Evolutionary conservation across 1,284 basidiomycete genomes (phyloP).

Genomic region (Porodaedalea pini): DNA sequence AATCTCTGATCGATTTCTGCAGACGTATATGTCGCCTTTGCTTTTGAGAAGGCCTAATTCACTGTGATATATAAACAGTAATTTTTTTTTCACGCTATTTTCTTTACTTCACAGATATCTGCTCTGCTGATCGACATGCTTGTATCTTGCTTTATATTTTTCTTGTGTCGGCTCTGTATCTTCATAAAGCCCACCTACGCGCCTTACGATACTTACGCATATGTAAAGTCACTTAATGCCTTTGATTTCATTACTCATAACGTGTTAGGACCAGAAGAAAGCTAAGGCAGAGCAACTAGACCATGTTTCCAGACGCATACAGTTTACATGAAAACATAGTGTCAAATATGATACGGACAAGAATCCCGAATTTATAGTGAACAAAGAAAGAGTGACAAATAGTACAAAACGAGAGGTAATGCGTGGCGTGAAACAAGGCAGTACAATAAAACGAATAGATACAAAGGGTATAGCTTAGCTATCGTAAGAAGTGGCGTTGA

Average conservation of each 20-base stretch:
- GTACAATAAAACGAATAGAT: not conserved
- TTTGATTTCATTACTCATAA: not conserved
- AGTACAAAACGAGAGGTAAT: not conserved
- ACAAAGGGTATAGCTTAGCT: not conserved
- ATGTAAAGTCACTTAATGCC: slow-evolving; percentile 3
- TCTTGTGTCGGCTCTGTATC: slow-evolving; percentile 3
- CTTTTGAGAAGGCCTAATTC: slow-evolving; percentile 63
- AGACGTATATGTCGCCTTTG: slow-evolving; percentile 86
- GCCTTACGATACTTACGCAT: slow-evolving; percentile 2
- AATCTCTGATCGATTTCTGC: not conserved
- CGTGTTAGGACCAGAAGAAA: too few species aligned
- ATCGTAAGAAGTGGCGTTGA: too few species aligned
- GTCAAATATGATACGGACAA: too few species aligned
- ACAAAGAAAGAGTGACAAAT: not conserved
- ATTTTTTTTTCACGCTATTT: not conserved
- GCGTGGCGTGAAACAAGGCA: slow-evolving; percentile 9
- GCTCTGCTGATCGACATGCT: not conserved
- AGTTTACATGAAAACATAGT: too few species aligned
- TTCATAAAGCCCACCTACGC: not conserved
- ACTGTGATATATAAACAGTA: not conserved
- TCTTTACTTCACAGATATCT: not conserved
- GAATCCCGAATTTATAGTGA: not conserved
- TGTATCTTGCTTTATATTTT: not conserved
- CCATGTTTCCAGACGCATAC: too few species aligned
- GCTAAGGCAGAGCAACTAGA: too few species aligned